Percentiles rank a stretch among this genome's conserved stretches.
phyloP scores from a whole-genome alignment of 1,284 basidiomycete genomes.

The Sanghuangporus sanghuang region DNA sequence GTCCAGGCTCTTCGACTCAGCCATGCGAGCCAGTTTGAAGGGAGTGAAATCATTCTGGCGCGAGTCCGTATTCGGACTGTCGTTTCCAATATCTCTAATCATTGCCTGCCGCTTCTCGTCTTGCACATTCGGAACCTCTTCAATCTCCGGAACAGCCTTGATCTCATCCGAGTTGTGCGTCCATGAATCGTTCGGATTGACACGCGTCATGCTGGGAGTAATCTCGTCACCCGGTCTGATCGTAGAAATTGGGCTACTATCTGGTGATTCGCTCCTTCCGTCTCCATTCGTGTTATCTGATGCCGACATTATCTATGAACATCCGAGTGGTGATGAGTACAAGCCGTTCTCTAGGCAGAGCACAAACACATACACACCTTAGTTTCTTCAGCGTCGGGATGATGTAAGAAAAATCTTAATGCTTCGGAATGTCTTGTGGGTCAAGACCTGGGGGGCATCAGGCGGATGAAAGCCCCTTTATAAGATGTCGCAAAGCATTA shows the following conservation, averaged over 20 bases:
- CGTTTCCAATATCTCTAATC: not conserved
- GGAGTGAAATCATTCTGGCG: conserved; percentile 61
- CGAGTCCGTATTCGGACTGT: conserved; percentile 14
- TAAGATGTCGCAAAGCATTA: not conserved
- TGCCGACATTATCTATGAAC: not conserved
- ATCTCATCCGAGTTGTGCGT: not conserved
- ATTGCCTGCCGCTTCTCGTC: not conserved
- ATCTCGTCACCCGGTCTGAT: not conserved
- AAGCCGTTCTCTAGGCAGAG: not conserved
- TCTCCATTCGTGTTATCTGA: not conserved
- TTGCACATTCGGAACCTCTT: not conserved
- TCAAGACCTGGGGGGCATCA: not conserved
- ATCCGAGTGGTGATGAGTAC: not conserved
- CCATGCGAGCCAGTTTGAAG: conserved; percentile 73
- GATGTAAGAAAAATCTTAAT: not conserved
- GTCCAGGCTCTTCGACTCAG: conserved; percentile 86
- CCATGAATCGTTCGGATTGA: not conserved
- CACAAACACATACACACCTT: not conserved
- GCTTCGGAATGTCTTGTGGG: not conserved
- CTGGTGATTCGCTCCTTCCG: not conserved
- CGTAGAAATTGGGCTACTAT: not conserved
- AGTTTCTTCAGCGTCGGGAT: not conserved
- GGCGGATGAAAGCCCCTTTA: not conserved
- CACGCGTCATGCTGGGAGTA: no score
- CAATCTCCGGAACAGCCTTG: not conserved